These are phyloP conservation scores for Hordeum marinum DNA, from an alignment of 176 grass and related monocot species.

Conservation along the genomic window DNA sequence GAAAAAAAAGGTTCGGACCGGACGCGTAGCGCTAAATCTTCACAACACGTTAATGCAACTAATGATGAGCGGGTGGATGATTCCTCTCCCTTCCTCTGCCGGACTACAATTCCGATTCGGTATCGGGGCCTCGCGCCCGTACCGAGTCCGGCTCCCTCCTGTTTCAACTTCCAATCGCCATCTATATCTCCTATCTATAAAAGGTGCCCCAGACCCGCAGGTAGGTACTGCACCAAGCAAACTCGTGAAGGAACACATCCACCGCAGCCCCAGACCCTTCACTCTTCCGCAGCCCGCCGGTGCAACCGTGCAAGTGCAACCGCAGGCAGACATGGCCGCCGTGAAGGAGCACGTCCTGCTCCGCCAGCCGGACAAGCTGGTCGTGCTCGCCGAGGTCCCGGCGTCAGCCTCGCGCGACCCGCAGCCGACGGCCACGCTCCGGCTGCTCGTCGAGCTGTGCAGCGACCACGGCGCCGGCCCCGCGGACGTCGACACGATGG, in stretches of 20 bases:
- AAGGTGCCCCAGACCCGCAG: background rate
- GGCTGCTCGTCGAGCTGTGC: conserved; percentile 8
- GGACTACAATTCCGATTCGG: background rate
- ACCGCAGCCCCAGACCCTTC: too few relatives aligned
- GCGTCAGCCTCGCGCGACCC: background rate
- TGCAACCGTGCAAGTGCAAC: background rate
- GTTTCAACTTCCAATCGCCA: background rate
- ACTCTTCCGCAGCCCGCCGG: background rate
- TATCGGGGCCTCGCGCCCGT: background rate
- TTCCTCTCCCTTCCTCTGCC: too few relatives aligned
- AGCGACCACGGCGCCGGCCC: background rate
- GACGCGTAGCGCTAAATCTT: too few relatives aligned
- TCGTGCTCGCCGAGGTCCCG: background rate
- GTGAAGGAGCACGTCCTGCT: background rate
- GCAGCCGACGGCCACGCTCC: background rate
- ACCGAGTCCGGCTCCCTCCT: background rate
- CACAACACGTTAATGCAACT: too few relatives aligned
- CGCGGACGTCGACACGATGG: background rate
- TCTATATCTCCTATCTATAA: background rate
- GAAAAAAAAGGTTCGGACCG: too few relatives aligned
- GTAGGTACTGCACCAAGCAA: background rate
- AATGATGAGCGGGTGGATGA: too few relatives aligned
- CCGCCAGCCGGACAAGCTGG: background rate
- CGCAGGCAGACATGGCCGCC: background rate
- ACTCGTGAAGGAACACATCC: background rate